Evolutionary conservation across 2,329 filamentous ascomycete species (phyloP), one percentile per base, ranked within the genome.

Genomic region (Hypoxylon sp.): DNA sequence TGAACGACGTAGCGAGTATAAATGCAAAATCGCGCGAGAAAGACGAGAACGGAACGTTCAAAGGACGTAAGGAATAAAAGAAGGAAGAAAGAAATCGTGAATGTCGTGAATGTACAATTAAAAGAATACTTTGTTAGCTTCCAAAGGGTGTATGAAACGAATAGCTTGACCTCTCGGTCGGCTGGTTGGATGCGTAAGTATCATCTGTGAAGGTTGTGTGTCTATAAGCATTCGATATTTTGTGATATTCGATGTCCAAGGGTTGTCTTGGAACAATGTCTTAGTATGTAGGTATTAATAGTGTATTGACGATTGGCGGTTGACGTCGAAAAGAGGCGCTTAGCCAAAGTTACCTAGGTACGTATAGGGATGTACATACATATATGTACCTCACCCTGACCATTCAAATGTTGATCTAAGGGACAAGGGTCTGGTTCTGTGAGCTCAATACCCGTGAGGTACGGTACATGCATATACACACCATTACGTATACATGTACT

Each of bases 41-140:
- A 14, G 53, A 71, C 67, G 60, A 57, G 69, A 71, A 71, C 69
- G 69, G 69, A 71, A 67, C 37, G 44, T 47, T 70, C 55, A 71
- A 71, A 69, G 69, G 37, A 62, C 35, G 14, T 13, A 29, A 24
- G 35, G 29, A 57, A 55, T 60, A 50, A 71, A 71, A 70, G 59
- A 67, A 64, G 35, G 19, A 61, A 35, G 17, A 53, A 39, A 57
- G 60, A 11, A 26, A 42, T 29, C 4, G 11, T 56, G n/a, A 58
- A 58, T 50, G 47, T 24, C 4, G 11, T 56, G n/a, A 58, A 58
- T 50, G 47, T 24, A 39, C 59, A 54, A 51, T 68, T 52, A 70
- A 68, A 65, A 24, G 62, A 53, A 19, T 33, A 53, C 8, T 52
- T 24, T 61, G 44, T 47, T 22, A 57, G 22, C 52, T 31, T 37